Base-by-base conservation (phyloP, 306 rosid species). In the Vigna angularis region DNA sequence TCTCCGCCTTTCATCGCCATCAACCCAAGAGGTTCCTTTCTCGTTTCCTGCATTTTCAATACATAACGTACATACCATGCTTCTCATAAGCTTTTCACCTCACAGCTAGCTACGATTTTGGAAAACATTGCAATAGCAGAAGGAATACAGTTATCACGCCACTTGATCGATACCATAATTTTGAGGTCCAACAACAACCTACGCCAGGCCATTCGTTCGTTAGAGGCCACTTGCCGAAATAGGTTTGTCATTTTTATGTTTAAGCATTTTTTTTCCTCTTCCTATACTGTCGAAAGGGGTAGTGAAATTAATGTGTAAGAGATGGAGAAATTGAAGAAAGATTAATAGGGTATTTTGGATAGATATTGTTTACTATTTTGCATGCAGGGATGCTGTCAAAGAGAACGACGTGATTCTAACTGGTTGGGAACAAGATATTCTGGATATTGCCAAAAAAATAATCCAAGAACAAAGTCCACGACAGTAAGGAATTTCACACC, bases 341-440 rank as follows among this genome's bases (percentile, higher is more conserved):
- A 24, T 24, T 24, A 24, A 24, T 24, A 24, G 3, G 28, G 28
- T 24, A 24, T 24, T 24, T 24, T 24, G 28, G 28, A 26, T 26
- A 26, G 28, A 26, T 26, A 4, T 32, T 32, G 40, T 34, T 5
- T 34, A 1, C 68, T 74, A 30, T 22, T 45, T 52, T 78, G 83
- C 80, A 79, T 81, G 81, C 88, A 90, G 98, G 76, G 85, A 83
- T 69, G 77, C 82, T 63, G 84, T 92, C 42, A 57, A 74, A 47
- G 91, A 87, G 42, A 90, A 90, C 56, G 90, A 81, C 66, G 72
- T 66, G 30, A 78, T 90, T 70, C 79, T 94, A 75, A 88, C 89
- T 13, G 98, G 97, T 9, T 94, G 98, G 98, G 96, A 94, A 76
- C 88, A 92, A 18, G 91, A 89, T 34, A 88, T 94, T 72, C 79